These are phyloP conservation scores for Aureobasidium sp. DNA, from an alignment of 2,329 filamentous ascomycete genomes.

Conservation along the genomic window DNA sequence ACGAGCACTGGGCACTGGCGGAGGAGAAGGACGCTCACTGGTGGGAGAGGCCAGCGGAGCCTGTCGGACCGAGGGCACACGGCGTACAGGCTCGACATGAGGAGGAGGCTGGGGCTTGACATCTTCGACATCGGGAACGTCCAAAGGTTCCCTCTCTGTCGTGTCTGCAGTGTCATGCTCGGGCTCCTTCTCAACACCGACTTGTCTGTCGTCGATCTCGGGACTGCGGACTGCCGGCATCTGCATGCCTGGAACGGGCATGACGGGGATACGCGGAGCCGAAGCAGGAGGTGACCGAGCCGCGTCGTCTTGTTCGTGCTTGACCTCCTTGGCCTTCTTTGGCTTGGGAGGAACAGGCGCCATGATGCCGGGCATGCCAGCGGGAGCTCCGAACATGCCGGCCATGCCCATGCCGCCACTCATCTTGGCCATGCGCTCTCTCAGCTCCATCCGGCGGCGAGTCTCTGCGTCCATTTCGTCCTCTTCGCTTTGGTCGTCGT, in stretches of 20 bases:
- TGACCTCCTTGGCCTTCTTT: constrained; percentile 31
- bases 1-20: constrained; percentile 33
- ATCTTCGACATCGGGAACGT: constrained; percentile 51
- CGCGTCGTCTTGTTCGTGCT: constrained; percentile 30
- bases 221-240: constrained; percentile 45
- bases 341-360: constrained; percentile 46
- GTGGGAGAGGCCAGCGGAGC: constrained; percentile 2
- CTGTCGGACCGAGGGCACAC: constrained; percentile 34
- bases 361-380: constrained; percentile 50
- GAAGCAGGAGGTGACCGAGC: constrained; percentile 21
- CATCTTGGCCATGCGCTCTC: constrained; percentile 97
- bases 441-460: constrained; percentile 75
- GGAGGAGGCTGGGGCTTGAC: constrained; percentile 37
- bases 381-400: constrained; percentile 76
- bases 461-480: constrained; percentile 85
- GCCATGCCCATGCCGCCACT: constrained; percentile 96
- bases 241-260: constrained; percentile 61
- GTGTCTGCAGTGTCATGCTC: constrained; percentile 38
- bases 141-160: constrained; percentile 37
- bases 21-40: constrained; percentile 22
- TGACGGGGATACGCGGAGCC: constrained; percentile 43
- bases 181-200: constrained; percentile 46
- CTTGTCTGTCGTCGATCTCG: constrained; percentile 37
- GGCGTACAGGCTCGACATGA: constrained; percentile 33
- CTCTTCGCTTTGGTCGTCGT: constrained; percentile 66